Evolutionary conservation across 805 yeast genomes (phyloP).

Genomic region (Grigorovia transvaalensis): DNA sequence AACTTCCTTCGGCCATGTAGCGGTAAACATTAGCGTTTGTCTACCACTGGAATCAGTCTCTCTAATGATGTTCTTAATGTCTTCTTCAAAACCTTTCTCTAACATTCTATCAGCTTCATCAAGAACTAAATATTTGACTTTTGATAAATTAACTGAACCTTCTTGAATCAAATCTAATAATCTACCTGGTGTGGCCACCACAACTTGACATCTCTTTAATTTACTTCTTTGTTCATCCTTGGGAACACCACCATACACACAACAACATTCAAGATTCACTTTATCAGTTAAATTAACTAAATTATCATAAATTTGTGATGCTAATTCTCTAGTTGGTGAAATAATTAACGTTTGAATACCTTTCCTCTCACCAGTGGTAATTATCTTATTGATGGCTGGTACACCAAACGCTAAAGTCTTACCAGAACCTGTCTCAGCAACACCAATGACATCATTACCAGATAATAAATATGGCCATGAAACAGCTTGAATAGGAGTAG

Average conservation of each 20-base stretch:
- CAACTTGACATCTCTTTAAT: constrained; percentile 58
- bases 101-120: constrained; percentile 99
- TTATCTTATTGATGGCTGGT: constrained; percentile 77
- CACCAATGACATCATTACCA: constrained; percentile 85
- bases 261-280: constrained; percentile 58
- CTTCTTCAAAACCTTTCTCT: constrained; percentile 97
- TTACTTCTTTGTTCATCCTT: constrained; percentile 80
- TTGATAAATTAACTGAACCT: constrained; percentile 61
- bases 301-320: constrained; percentile 86
- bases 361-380: constrained; percentile 20
- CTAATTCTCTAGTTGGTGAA: constrained; percentile 96
- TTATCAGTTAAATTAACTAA: constrained; percentile 51
- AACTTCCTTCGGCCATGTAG: constrained; percentile 99
- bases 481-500: constrained; percentile 91
- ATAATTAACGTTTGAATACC: constrained; percentile 72
- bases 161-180: constrained; percentile 82
- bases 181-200: constrained; percentile 98
- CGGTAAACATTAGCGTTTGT: constrained; percentile 97
- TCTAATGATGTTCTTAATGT: constrained; percentile 73
- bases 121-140: constrained; percentile 68
- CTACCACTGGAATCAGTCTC: constrained; percentile 42
- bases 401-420: constrained; percentile 96
- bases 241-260: constrained; percentile 96
- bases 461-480: constrained; percentile 85
- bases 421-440: constrained; percentile 98